Evolutionary conservation across 768 basidiomycete species (phyloP).

Genomic region (Russula abietina): DNA sequence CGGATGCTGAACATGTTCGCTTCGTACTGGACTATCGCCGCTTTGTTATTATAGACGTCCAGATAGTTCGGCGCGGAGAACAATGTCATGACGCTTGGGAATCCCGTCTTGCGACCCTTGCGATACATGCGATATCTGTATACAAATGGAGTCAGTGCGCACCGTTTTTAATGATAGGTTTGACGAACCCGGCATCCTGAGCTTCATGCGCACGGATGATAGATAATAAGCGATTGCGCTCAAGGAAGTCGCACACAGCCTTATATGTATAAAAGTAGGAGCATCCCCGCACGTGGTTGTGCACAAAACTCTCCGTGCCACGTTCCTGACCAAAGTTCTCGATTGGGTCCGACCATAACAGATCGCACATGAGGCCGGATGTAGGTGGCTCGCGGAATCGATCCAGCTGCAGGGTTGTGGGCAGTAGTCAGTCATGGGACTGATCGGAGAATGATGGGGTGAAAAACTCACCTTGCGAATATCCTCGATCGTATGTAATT

Average conservation of each 20-base stretch:
- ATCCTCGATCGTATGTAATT: slow-evolving; percentile 92
- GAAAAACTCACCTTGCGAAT: slow-evolving; percentile 76
- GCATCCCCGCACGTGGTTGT: slow-evolving; percentile 96
- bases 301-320: slow-evolving; percentile 81
- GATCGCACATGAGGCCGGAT: slow-evolving; percentile 96
- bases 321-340: slow-evolving; percentile 97
- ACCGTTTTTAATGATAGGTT: background rate
- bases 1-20: slow-evolving; percentile 98
- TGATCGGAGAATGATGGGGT: background rate
- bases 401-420: slow-evolving; percentile 62
- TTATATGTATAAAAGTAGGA: slow-evolving; percentile 95
- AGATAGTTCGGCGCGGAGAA: slow-evolving; percentile 98
- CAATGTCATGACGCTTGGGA: slow-evolving; percentile 99
- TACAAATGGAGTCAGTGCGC: background rate
- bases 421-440: slow-evolving; percentile 3
- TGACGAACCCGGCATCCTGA: slow-evolving; percentile 79
- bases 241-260: slow-evolving; percentile 95
- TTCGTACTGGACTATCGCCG: slow-evolving; percentile 97
- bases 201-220: slow-evolving; percentile 99
- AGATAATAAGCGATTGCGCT: slow-evolving; percentile 91
- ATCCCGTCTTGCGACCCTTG: slow-evolving; percentile 96
- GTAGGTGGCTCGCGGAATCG: slow-evolving; percentile 98
- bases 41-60: slow-evolving; percentile 99
- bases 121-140: slow-evolving; percentile 94
- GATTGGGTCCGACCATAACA: slow-evolving; percentile 96